Base-by-base conservation (phyloP, 2,329 filamentous ascomycete genomes). In the Microascus cirrosus region DNA sequence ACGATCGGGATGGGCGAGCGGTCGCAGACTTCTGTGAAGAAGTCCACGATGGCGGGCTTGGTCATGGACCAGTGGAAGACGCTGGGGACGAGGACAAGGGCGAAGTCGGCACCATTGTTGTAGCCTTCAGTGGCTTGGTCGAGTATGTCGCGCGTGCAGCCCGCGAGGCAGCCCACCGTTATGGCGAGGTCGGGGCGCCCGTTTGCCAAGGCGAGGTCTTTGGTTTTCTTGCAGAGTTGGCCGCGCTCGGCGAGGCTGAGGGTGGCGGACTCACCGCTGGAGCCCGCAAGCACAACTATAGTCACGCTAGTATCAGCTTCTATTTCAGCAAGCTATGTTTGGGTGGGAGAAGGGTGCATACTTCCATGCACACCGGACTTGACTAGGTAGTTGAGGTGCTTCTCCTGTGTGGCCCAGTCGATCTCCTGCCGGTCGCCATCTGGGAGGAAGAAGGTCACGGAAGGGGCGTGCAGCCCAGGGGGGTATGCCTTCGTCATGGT, bases 251-350 rank as follows among this genome's bases (percentile, higher is more conserved):
- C 76, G 59, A 79, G 76, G 51, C 81, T 81, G 5, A 90, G 75
- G 60, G 88, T 85, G 2, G 87, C 84, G 8, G 87, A 84, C 71
- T 90, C 86, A 64, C 87, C 86, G 64, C 89, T 90, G 62, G 84
- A 87, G 56, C 86, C 87, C 66, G 87, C 85, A 51, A 84, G 82
- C 52, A 87, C 83, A 59, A 90, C 71, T 67, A 55, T 15, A 15
- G 25, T 18, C n/a, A n/a, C n/a, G n/a, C n/a, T n/a, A n/a, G 12
- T 18, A 13, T 53, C 18, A 34, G 45, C 45, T 50, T 20, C 20
- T 20, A 8, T 20, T 12, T 24, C 42, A 2, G 18, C n/a, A 20
- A 48, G 45, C n/a, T 8, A 2, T n/a, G 45, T n/a, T 20, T 48
- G 15, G 2, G 5, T 2, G 45, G 7, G 20, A 24, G 20, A 24